phyloP scores from a whole-genome alignment of 257 asterid species.

The Fraxinus excelsior region DNA sequence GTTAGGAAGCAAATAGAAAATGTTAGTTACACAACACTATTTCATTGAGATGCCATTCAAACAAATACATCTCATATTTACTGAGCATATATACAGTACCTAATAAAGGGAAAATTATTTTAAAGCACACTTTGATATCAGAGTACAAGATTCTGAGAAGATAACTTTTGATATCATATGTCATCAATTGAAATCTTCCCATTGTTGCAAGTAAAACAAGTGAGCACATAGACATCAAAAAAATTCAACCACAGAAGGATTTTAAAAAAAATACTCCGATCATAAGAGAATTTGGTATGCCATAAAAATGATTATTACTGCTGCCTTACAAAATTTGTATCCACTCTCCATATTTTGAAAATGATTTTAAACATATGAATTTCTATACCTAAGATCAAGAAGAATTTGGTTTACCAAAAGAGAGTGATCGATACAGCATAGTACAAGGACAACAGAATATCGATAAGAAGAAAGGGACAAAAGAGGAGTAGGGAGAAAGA shows the following conservation, averaged over 20 bases:
- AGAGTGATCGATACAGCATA: background rate
- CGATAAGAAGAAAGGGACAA: background rate
- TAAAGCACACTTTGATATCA: background rate
- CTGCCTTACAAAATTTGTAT: background rate
- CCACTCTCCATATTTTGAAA: background rate
- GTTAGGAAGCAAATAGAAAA: background rate
- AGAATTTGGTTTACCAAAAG: conserved; percentile 5
- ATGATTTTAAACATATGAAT: background rate
- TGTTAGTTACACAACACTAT: background rate
- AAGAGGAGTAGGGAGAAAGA: background rate
- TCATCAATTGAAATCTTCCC: conserved; percentile 4
- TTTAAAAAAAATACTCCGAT: conserved; percentile 17
- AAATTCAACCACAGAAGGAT: conserved; percentile 10
- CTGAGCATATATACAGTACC: background rate
- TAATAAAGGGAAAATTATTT: no score
- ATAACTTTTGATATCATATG: conserved; percentile 7
- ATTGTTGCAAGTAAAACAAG: conserved; percentile 4
- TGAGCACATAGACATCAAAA: background rate
- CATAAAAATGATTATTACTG: background rate
- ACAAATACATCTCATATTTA: conserved; percentile 8
- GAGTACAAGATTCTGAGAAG: conserved; percentile 11
- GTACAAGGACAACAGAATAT: background rate
- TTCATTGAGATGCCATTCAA: background rate
- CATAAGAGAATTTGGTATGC: background rate
- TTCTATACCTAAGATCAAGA: conserved; percentile 2